A percentile compares a stretch with the other conserved stretches of the same genome.
phyloP scores from a whole-genome alignment of 176 grass and related monocot species.

The Oryza nivara region DNA sequence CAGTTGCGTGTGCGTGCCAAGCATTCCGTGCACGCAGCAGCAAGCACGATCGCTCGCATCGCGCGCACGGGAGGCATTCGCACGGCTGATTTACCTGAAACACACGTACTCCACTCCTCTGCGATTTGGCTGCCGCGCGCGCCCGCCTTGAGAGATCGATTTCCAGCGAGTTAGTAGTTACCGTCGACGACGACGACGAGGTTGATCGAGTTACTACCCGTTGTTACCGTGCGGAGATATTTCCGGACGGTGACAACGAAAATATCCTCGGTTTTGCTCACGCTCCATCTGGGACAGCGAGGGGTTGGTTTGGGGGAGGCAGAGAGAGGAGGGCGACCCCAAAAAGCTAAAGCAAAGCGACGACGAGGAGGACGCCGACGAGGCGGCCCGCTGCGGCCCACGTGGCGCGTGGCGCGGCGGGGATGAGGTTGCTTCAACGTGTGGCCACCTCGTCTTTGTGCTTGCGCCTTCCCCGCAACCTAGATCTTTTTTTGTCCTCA shows the following conservation, averaged over 20 bases:
- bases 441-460: slow-evolving; percentile 54
- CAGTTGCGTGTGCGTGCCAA: slow-evolving; percentile 15
- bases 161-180: too few species aligned
- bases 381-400: slow-evolving; percentile 22
- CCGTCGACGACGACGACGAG: too few species aligned
- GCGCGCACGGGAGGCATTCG: neutral
- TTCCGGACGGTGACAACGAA: neutral
- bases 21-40: slow-evolving; percentile 21
- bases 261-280: neutral
- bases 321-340: too few species aligned
- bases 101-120: neutral
- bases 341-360: neutral
- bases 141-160: too few species aligned
- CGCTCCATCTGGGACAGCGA: too few species aligned
- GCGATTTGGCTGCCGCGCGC: too few species aligned
- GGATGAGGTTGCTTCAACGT: slow-evolving; percentile 68
- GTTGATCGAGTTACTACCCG: too few species aligned
- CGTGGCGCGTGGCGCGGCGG: slow-evolving; percentile 32
- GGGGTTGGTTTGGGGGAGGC: too few species aligned
- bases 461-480: neutral
- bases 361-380: neutral
- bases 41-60: too few species aligned
- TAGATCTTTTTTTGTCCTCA: neutral
- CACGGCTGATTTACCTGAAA: neutral
- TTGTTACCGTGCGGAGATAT: neutral